Evolutionary conservation across 2,329 filamentous ascomycete genomes (phyloP), one percentile per base, ranked within the genome.

Genomic region (Fusarium succisae): DNA sequence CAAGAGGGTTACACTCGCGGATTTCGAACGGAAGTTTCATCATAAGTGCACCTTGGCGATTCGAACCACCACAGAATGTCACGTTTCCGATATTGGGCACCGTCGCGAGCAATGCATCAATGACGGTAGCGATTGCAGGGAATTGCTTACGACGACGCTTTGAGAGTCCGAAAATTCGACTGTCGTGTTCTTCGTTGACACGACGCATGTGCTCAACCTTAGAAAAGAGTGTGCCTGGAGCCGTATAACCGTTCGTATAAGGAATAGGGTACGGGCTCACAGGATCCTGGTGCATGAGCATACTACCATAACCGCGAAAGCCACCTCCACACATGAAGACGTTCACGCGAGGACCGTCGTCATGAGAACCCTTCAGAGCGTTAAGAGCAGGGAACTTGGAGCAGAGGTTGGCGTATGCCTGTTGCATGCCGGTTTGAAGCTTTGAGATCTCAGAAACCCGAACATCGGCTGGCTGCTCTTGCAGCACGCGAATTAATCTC

Each of bases 291-390:
- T 93, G 91, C 92, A 97, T 95, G 59, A 98, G 87, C 79, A 97
- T 91, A 81, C 94, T 97, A 12, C 95, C 95, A 86, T 97, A 98
- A 22, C 95, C 95, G 41, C 95, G 87, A 80, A 98, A 97, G 1
- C 95, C 95, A 30, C 95, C 95, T 48, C 95, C 95, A 71, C 93
- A 97, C 65, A 98, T 90, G 80, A 95, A 98, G 14, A 98, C 86
- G 39, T 92, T 90, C 65, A 95, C 86, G 9, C 88, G 88, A 55
- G 75, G 70, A 45, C 77, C 76, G 24, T 69, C 72, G 28, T 81
- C 77, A 35, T 83, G 80, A 20, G 86, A 84, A 26, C 82, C 76
- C 18, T 70, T 79, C 44, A 83, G 79, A 56, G 77, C 77, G 43
- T 78, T 71, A 1, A 95, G 90, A 3, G 78, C 77, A 8, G 87